Evolutionary conservation across 441 rosid species (phyloP), one percentile per base, ranked within the genome.

Genomic region (Jatropha multifida): DNA sequence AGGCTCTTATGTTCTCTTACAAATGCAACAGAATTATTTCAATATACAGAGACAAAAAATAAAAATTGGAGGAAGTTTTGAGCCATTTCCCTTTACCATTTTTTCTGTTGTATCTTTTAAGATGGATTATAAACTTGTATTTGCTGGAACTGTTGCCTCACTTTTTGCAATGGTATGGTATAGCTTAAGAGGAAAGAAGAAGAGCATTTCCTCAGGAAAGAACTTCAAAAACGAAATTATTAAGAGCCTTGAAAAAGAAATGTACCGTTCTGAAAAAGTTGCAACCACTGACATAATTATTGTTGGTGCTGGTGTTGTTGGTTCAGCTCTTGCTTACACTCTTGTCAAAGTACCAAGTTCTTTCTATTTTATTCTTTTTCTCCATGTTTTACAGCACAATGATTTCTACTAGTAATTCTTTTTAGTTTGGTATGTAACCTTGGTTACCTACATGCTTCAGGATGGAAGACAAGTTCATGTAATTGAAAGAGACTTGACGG

Each of bases 401-500:
- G 26, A 9, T 12, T 12, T 51, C 11, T 51, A 13, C 15, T 49
- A 49, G 9, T 49, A 42, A 42, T 42, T 42, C 9, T 42, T 49
- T 10, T 49, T 2, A 54, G 8, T 54, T 15, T 15, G 58, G 5
- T 49, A 7, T 4, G 52, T 41, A 49, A 26, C 51, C n/a, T 4
- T 51, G 66, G 63, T 58, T 7, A 40, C 41, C 12, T 44, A n/a
- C n/a, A 0, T 66, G 23, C 20, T 61, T 17, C 70, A 74, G 77
- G 77, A 74, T 14, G 59, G 81, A 0, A 38, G 77, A 11, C 74
- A 9, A 11, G 65, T 73, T 14, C 65, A 18, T 18, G 70, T 73
- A 4, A 60, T 73, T 3, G 81, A 73, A 52, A 68, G 74, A 52
- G 73, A 78, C 68, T 52, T 78, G 44, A 60, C 66, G 48, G 77